These are phyloP conservation scores for Hygrophorus pudorinus DNA, from an alignment of 768 basidiomycete species.

Conservation along the genomic window DNA sequence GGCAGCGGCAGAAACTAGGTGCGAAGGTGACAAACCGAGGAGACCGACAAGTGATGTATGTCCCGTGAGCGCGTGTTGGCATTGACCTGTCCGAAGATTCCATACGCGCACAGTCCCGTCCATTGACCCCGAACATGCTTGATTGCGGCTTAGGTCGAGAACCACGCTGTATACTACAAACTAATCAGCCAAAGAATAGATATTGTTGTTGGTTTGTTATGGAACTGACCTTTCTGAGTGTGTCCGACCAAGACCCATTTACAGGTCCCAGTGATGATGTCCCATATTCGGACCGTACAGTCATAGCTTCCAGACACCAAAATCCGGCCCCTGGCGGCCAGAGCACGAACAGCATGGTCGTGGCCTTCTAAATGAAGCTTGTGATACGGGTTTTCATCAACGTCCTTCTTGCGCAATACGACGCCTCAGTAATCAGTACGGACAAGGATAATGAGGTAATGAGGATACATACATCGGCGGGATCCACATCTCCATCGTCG, in stretches of 20 bases:
- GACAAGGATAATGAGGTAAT: constrained; percentile 10
- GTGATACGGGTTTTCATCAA: constrained; percentile 80
- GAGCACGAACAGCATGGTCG: constrained; percentile 81
- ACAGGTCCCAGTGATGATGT: constrained; percentile 74
- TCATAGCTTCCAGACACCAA: constrained; percentile 96
- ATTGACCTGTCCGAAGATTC: constrained; percentile 77
- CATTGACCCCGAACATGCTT: constrained; percentile 97
- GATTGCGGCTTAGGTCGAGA: constrained; percentile 74
- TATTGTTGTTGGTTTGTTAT: background rate
- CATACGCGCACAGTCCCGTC: constrained; percentile 95
- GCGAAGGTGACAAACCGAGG: constrained; percentile 79
- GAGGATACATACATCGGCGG: constrained; percentile 32
- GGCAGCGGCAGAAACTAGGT: constrained; percentile 92
- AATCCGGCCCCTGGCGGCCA: constrained; percentile 84
- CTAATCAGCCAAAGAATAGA: background rate
- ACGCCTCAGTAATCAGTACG: background rate
- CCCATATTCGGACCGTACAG: constrained; percentile 92
- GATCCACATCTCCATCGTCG: constrained; percentile 51
- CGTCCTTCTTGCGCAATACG: constrained; percentile 33
- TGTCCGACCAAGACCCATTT: constrained; percentile 79
- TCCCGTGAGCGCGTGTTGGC: constrained; percentile 72
- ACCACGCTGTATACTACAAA: constrained; percentile 87
- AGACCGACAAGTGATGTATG: constrained; percentile 95
- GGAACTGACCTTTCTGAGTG: constrained; percentile 72
- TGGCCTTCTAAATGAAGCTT: constrained; percentile 79